Conservation (phyloP, 768 basidiomycete genomes). For the Agaricus subrufescens region DNA sequence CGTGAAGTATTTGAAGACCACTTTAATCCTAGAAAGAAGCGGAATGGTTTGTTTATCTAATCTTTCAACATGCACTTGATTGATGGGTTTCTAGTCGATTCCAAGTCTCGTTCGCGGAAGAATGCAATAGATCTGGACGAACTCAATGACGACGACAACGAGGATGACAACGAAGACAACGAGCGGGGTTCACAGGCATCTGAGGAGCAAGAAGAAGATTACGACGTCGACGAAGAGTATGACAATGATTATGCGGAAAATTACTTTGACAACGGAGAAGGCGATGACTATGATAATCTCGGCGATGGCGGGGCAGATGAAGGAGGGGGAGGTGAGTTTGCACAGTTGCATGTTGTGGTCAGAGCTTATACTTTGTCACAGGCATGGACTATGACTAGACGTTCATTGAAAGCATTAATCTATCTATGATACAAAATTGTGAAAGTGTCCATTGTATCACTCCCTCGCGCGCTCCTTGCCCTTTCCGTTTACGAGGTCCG, state of each 20-base stretch:
- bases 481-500: conserved; percentile 25
- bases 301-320: conserved; percentile 69
- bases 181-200: conserved; percentile 68
- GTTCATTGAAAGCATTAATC: background rate
- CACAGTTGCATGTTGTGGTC: too few species aligned
- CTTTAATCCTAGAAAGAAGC: conserved; percentile 71
- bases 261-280: conserved; percentile 89
- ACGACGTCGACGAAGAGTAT: conserved; percentile 87
- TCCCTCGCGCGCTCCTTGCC: conserved; percentile 24
- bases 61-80: background rate
- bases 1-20: conserved; percentile 69
- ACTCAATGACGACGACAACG: conserved; percentile 60
- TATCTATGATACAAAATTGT: conserved; percentile 2
- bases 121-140: conserved; percentile 62
- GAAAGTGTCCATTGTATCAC: background rate
- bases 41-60: conserved; percentile 24
- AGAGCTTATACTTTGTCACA: background rate
- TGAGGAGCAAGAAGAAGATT: conserved; percentile 66
- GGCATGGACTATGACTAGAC: conserved; percentile 13
- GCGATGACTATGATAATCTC: conserved; percentile 73
- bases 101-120: conserved; percentile 19
- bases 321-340: conserved; percentile 41
- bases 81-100: conserved; percentile 8
- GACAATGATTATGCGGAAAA: conserved; percentile 90
- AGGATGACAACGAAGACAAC: conserved; percentile 67